A percentile compares a stretch with the other conserved stretches of the same genome.
phyloP scores from a whole-genome alignment of 495 filamentous ascomycete species.

The Xylaria curta region DNA sequence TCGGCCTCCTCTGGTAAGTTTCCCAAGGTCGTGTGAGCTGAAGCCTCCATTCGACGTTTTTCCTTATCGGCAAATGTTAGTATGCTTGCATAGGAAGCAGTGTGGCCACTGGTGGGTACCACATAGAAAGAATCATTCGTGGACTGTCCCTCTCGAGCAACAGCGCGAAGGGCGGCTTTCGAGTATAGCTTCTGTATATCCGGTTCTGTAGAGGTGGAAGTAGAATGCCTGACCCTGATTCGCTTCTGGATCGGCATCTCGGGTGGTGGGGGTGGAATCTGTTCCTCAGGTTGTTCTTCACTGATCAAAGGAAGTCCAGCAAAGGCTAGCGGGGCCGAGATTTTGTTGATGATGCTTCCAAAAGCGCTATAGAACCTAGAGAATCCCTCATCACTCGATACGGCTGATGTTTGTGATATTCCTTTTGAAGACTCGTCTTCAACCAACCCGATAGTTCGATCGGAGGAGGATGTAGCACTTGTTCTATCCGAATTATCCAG shows the following conservation, averaged over 20 bases:
- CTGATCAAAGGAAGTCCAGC: slow-evolving; percentile 80
- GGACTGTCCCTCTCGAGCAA: slow-evolving; percentile 53
- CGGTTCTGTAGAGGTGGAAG: slow-evolving; percentile 59
- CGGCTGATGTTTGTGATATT: slow-evolving; percentile 26
- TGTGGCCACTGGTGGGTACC: slow-evolving; percentile 87
- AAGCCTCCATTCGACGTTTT: slow-evolving; percentile 56
- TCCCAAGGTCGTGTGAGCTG: slow-evolving; percentile 39
- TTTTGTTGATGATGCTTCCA: slow-evolving; percentile 76
- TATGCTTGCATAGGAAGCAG: slow-evolving; percentile 87
- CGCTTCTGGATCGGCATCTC: slow-evolving; percentile 46
- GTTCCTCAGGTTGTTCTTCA: slow-evolving; percentile 52
- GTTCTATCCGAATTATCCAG: slow-evolving; percentile 50
- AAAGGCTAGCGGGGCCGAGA: slow-evolving; percentile 90
- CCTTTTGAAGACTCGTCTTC: slow-evolving; percentile 34
- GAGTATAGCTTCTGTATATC: slow-evolving; percentile 82
- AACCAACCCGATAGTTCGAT: slow-evolving; percentile 32
- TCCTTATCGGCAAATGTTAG: slow-evolving; percentile 74
- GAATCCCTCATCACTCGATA: slow-evolving; percentile 75
- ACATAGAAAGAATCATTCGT: slow-evolving; percentile 90
- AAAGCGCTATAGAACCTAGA: slow-evolving; percentile 89
- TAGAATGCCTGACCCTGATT: slow-evolving; percentile 47
- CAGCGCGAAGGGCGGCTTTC: slow-evolving; percentile 75
- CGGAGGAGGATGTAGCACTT: slow-evolving; percentile 43
- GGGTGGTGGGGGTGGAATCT: slow-evolving; percentile 33
- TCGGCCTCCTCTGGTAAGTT: slow-evolving; percentile 57